phyloP scores from a whole-genome alignment of 495 filamentous ascomycete genomes.

The Aspergillus biplanus region DNA sequence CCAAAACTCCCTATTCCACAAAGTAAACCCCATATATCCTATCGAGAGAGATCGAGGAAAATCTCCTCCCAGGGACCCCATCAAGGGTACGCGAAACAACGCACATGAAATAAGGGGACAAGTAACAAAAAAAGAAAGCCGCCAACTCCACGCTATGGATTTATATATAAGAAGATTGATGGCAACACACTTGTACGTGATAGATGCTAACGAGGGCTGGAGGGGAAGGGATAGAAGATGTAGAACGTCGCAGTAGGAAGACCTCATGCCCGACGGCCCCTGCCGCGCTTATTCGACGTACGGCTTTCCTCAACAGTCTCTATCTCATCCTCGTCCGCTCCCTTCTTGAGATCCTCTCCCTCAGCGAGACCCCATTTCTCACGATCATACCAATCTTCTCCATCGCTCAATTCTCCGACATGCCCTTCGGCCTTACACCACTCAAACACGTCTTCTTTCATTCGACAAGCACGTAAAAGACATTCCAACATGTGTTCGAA shows the following conservation, averaged over 20 bases:
- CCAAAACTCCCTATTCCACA: constrained; percentile 7
- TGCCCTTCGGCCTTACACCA: constrained; percentile 93
- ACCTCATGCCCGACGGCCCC: constrained; percentile 41
- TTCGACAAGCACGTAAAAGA: constrained; percentile 74
- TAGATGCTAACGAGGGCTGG: constrained; percentile 8
- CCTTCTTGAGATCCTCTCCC: constrained; percentile 81
- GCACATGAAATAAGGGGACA: constrained; percentile 3
- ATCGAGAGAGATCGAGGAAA: background rate
- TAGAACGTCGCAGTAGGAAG: background rate
- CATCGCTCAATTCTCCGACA: constrained; percentile 82
- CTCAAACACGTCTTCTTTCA: constrained; percentile 76
- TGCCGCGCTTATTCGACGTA: constrained; percentile 68
- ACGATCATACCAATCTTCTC: constrained; percentile 94
- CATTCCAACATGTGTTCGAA: constrained; percentile 74
- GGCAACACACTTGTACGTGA: constrained; percentile 6
- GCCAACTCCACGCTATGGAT: constrained; percentile 31
- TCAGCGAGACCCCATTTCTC: constrained; percentile 81
- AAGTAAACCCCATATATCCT: background rate
- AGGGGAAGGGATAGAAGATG: background rate
- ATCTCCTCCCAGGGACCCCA: too few species aligned
- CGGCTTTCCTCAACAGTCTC: constrained; percentile 73
- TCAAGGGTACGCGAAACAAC: too few species aligned
- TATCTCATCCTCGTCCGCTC: constrained; percentile 88
- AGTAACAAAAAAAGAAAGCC: constrained; percentile 13
- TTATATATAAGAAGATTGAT: constrained; percentile 8